phyloP scores from a whole-genome alignment of 306 rosid genomes.

The Gleditsia sinensis region DNA sequence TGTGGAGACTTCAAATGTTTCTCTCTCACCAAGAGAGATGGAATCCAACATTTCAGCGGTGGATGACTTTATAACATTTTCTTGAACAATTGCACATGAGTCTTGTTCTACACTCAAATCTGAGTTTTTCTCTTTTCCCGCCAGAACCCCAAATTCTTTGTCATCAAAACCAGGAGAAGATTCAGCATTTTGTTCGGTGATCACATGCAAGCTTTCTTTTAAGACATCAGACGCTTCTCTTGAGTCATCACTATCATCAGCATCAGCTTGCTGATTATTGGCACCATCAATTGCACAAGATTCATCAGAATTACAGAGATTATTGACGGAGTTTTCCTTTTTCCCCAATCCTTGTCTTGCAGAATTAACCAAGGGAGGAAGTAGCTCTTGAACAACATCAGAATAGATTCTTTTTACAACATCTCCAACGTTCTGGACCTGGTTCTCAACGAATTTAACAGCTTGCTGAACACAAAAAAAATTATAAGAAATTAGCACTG shows the following conservation, averaged over 20 bases:
- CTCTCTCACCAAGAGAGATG: constrained; percentile 35
- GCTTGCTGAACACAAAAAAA: constrained; percentile 53
- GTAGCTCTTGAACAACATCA: constrained; percentile 55
- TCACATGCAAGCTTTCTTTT: constrained; percentile 29
- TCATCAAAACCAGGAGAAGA: constrained; percentile 14
- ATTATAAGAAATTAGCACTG: constrained; percentile 11
- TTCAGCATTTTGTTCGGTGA: neutral
- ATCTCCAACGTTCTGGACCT: constrained; percentile 62
- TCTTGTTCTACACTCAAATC: constrained; percentile 31
- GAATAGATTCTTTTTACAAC: constrained; percentile 66
- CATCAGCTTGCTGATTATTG: constrained; percentile 32
- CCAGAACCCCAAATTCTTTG: constrained; percentile 7
- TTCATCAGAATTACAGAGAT: constrained; percentile 25
- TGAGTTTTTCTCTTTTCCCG: neutral
- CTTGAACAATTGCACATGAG: constrained; percentile 34
- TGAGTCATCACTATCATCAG: constrained; percentile 30
- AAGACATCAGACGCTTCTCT: constrained; percentile 30
- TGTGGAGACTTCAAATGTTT: constrained; percentile 30
- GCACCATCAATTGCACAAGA: constrained; percentile 32
- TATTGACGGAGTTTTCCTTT: constrained; percentile 37
- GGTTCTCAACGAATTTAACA: constrained; percentile 66
- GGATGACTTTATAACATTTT: constrained; percentile 30
- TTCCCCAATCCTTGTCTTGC: constrained; percentile 33
- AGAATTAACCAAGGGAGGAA: constrained; percentile 36
- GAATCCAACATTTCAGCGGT: constrained; percentile 27